phyloP scores from a whole-genome alignment of 495 filamentous ascomycete species.

The Cairneyella variabilis region DNA sequence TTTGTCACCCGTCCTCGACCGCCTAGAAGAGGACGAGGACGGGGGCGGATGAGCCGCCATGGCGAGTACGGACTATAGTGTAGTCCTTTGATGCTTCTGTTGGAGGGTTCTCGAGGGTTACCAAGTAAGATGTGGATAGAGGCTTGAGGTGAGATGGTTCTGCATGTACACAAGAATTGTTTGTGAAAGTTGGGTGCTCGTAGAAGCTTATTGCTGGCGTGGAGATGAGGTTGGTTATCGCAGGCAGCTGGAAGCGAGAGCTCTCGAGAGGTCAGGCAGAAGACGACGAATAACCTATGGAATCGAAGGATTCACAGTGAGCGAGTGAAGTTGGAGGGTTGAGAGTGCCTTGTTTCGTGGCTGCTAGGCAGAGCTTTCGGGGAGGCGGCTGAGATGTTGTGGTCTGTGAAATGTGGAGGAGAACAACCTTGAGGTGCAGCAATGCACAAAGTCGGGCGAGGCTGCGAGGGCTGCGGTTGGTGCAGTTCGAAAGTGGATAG shows the following conservation, averaged over 20 bases:
- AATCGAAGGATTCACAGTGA: conserved; percentile 1
- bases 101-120: conserved; percentile 28
- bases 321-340: not conserved
- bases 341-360: conserved; percentile 18
- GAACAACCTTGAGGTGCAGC: not conserved
- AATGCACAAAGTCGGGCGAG: no score
- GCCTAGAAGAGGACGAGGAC: conserved; percentile 38
- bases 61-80: not conserved
- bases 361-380: conserved; percentile 16
- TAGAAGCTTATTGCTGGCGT: conserved; percentile 1
- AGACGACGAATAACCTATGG: no score
- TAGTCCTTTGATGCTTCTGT: conserved; percentile 3
- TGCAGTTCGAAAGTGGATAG: conserved; percentile 13
- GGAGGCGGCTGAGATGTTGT: conserved; percentile 10
- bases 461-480: conserved; percentile 11
- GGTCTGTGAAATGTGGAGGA: not conserved
- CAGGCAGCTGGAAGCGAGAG: conserved; percentile 13
- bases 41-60: conserved; percentile 39
- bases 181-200: conserved; percentile 6
- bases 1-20: conserved; percentile 51
- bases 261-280: not conserved
- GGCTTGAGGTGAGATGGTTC: conserved; percentile 39
- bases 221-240: not conserved
- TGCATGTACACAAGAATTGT: conserved; percentile 35
- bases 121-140: conserved; percentile 44